Percentiles rank a stretch among this genome's conserved stretches.
Conservation (phyloP, 2,329 filamentous ascomycete species). For the Penicillium glabrum region DNA sequence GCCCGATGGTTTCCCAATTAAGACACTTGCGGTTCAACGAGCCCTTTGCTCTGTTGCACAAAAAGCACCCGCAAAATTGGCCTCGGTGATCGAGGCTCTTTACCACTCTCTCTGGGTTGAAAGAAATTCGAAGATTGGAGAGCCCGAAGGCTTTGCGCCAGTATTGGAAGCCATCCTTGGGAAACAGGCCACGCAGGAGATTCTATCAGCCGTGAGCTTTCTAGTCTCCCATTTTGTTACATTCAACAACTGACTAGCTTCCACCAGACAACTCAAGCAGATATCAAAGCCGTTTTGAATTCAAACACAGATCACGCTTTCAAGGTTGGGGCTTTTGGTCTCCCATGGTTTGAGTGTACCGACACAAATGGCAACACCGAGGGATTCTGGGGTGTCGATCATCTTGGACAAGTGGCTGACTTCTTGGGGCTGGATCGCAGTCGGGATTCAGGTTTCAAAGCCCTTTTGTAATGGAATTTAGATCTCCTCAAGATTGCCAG, state of each 20-base stretch:
- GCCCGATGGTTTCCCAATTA: conserved; percentile 55
- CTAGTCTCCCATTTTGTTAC: not conserved
- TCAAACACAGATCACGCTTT: conserved; percentile 55
- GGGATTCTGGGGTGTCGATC: conserved; percentile 61
- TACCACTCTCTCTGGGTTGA: conserved; percentile 56
- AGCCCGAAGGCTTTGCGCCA: conserved; percentile 45
- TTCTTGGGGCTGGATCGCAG: conserved; percentile 52
- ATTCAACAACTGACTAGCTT: conserved; percentile 3
- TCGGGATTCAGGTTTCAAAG: conserved; percentile 29
- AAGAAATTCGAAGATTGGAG: conserved; percentile 42
- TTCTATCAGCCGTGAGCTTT: conserved; percentile 42
- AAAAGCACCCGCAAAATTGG: conserved; percentile 43
- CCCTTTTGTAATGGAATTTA: conserved; percentile 19
- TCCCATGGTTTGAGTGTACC: conserved; percentile 61
- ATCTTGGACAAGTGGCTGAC: conserved; percentile 55
- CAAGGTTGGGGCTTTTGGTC: conserved; percentile 57
- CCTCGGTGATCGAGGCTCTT: conserved; percentile 45
- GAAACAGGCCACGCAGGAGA: conserved; percentile 41
- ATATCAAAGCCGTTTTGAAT: conserved; percentile 49
- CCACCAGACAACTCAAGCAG: conserved; percentile 24
- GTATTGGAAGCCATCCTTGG: conserved; percentile 50
- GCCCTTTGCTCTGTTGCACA: conserved; percentile 51
- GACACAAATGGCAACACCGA: conserved; percentile 56
- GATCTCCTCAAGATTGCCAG: not conserved
- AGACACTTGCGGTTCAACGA: conserved; percentile 54